Evolutionary conservation across 78 protist species (phyloP).

Genomic region (Chrysochromulina tobinii): DNA sequence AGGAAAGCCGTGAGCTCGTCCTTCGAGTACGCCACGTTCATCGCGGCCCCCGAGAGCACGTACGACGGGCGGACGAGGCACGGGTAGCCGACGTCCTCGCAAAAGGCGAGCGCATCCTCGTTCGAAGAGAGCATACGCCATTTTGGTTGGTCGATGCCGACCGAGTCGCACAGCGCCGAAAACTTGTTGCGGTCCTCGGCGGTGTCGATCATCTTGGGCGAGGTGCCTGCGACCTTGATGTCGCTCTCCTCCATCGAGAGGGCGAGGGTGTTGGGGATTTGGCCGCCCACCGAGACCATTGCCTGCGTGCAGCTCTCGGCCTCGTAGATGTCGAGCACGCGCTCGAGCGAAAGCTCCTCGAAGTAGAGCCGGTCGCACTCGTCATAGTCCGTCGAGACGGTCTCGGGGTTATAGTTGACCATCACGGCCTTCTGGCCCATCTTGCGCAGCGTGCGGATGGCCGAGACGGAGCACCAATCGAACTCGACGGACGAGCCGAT

Average conservation of each 20-base stretch:
- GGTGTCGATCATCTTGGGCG: conserved; percentile 76
- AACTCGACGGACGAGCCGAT: conserved; percentile 86
- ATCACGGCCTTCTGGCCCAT: conserved; percentile 85
- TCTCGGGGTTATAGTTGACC: conserved; percentile 98
- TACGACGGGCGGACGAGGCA: conserved; percentile 94
- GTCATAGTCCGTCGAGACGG: conserved; percentile 96
- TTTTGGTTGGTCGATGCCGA: conserved; percentile 90
- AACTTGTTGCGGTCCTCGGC: conserved; percentile 94
- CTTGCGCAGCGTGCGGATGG: conserved; percentile 77
- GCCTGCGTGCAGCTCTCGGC: conserved; percentile 70
- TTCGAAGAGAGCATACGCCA: conserved; percentile 81
- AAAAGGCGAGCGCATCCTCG: conserved; percentile 82
- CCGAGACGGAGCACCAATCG: conserved; percentile 65
- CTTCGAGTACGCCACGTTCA: conserved; percentile 84
- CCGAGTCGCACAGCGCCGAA: conserved; percentile 26
- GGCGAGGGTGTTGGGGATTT: conserved; percentile 88
- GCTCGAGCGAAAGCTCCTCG: conserved; percentile 88
- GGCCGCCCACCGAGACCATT: conserved; percentile 57
- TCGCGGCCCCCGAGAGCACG: conserved; percentile 94
- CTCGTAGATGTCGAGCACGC: conserved; percentile 83
- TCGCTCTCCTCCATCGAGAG: not conserved
- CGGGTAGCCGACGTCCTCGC: conserved; percentile 87
- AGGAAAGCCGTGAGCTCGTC: conserved; percentile 81
- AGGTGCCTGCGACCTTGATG: not conserved
- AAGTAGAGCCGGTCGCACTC: conserved; percentile 83